Evolutionary conservation across 1,284 basidiomycete genomes (phyloP), one percentile per base, ranked within the genome.

Genomic region (Melampsora americana): DNA sequence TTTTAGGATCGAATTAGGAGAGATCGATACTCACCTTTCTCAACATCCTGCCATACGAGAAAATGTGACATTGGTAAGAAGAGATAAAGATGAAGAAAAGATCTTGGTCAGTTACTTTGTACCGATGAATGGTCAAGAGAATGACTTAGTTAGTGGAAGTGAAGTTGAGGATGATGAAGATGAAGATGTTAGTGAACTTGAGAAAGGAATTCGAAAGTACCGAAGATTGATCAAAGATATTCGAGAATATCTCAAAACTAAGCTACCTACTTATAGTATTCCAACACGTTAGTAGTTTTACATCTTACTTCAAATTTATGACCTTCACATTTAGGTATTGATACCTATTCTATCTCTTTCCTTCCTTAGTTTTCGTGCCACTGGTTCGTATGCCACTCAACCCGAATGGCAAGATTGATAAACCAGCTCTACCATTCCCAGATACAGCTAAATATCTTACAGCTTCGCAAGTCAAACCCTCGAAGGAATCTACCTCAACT

Each of bases 41-140:
- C 90, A 94, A 81, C 95, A 99, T 83, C 91, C 93, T 6, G 88
- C 93, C 26, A 90, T 99, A 2, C 87, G 95, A 14, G 96, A 98
- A 85, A 99, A 99, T 81, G 94, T 99, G 69, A 99, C 96, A 1
- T 87, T 99, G 66, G 95, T 99, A 32, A 86, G 96, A 81, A 87
- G 96, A 82, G 95, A 99, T 85, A 99, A 99, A 86, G 93, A 99
- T 84, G 96, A 99, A 84, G 96, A 99, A 85, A 99, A 99, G 86
- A 95, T 98, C 44, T 88, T 99, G 16, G 92, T 99, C 76, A 93
- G 92, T 81, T 99, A 99, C 84, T 95, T 99, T 82, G 96, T 99
- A n/a, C 96, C 95, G 20, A 87, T 89, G 50, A 65, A 39, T 46
- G 66, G 9, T 69, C 62, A 39, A 69, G 89, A 89, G 0, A 84